Conservation (phyloP, 2,329 filamentous ascomycete species). For the Fusarium sulawesiense region DNA sequence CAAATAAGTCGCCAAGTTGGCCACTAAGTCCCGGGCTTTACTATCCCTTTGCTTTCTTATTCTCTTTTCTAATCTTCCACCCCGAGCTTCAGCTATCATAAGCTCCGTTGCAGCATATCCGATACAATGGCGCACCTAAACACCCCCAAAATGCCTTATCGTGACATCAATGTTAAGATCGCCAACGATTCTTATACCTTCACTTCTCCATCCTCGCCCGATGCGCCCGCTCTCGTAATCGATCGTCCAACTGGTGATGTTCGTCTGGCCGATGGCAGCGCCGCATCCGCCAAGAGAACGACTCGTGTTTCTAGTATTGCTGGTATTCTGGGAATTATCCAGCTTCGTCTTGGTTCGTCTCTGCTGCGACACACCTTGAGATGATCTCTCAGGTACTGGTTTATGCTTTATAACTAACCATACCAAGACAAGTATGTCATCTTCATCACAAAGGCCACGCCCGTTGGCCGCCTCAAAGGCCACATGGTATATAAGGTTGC, state of each 20-base stretch:
- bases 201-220: constrained; percentile 91
- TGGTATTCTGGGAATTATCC: constrained; percentile 93
- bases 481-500: constrained; percentile 96
- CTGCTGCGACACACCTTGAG: constrained; percentile 24
- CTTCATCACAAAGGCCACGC: constrained; percentile 92
- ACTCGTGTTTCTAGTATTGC: constrained; percentile 87
- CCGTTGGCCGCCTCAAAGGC: constrained; percentile 90
- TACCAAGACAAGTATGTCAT: constrained; percentile 89
- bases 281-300: constrained; percentile 78
- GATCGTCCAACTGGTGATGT: constrained; percentile 94
- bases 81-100: constrained; percentile 27
- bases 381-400: constrained; percentile 13
- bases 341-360: constrained; percentile 84
- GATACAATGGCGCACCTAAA: constrained; percentile 54
- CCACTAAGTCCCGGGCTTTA: constrained; percentile 27
- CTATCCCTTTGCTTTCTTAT: constrained; percentile 7
- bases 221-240: constrained; percentile 86
- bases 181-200: constrained; percentile 95
- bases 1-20: constrained; percentile 36
- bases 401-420: constrained; percentile 37
- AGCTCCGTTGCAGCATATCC: neutral
- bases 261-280: constrained; percentile 81
- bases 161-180: constrained; percentile 97
- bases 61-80: constrained; percentile 20
- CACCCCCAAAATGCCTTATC: constrained; percentile 72